A percentile compares a stretch with the other conserved stretches of the same genome.
These are phyloP conservation scores for Cyberlindnera japonica DNA, from an alignment of 805 yeast species.

Conservation along the genomic window DNA sequence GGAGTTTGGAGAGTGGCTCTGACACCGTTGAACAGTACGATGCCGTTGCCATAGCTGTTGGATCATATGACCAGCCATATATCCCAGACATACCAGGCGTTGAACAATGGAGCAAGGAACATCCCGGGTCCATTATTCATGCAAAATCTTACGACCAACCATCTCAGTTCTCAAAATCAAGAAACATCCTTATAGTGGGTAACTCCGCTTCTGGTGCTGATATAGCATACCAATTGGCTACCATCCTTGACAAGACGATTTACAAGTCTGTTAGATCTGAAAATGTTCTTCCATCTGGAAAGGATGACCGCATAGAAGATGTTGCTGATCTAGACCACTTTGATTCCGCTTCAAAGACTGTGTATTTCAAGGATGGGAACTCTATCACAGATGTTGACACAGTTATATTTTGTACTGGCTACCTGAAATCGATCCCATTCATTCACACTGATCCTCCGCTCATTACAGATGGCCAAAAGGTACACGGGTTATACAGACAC, in stretches of 20 bases:
- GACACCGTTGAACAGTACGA: conserved; percentile 41
- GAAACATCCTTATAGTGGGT: conserved; percentile 63
- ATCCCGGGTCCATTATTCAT: conserved; percentile 51
- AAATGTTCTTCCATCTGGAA: conserved; percentile 41
- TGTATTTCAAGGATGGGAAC: conserved; percentile 48
- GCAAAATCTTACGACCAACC: conserved; percentile 53
- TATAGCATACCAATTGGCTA: conserved; percentile 57
- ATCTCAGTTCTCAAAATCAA: conserved; percentile 35
- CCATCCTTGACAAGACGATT: conserved; percentile 37
- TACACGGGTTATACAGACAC: conserved; percentile 57
- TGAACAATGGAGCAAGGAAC: conserved; percentile 38
- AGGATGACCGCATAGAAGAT: conserved; percentile 37
- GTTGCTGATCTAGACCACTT: conserved; percentile 41
- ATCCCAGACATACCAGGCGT: conserved; percentile 57
- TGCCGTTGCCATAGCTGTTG: conserved; percentile 60
- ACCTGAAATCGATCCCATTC: conserved; percentile 62
- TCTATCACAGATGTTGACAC: conserved; percentile 46
- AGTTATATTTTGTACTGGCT: conserved; percentile 74
- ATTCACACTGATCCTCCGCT: conserved; percentile 35
- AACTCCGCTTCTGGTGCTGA: conserved; percentile 78
- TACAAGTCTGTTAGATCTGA: conserved; percentile 49
- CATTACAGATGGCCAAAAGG: conserved; percentile 44
- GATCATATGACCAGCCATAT: conserved; percentile 60
- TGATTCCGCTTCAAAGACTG: conserved; percentile 35
- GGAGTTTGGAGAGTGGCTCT: conserved; percentile 27